Percentiles rank a stretch among this genome's conserved stretches.
Evolutionary conservation across 73 alveolate species (phyloP).

Genomic region (Paramecium tetraurelia): DNA sequence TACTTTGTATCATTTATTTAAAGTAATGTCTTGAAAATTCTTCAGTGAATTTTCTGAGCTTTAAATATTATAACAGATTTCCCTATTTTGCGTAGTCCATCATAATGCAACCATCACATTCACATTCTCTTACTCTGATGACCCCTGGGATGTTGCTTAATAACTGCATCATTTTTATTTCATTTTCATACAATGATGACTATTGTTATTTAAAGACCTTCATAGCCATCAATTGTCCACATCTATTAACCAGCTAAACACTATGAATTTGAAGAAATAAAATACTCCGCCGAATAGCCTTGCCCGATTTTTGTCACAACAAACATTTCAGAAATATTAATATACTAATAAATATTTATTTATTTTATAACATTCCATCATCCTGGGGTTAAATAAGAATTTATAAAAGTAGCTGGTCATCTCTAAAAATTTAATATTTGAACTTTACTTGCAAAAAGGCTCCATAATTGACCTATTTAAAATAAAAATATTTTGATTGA

Average conservation of each 20-base stretch:
- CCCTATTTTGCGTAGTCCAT: slow-evolving; percentile 46
- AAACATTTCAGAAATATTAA: background rate
- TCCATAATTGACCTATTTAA: background rate
- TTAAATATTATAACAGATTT: background rate
- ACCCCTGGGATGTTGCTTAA: background rate
- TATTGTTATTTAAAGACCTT: slow-evolving; percentile 10
- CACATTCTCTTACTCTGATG: background rate
- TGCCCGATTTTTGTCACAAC: background rate
- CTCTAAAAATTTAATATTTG: background rate
- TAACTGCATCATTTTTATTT: background rate
- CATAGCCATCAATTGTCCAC: slow-evolving; percentile 38
- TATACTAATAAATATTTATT: background rate
- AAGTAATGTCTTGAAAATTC: background rate
- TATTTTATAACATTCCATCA: background rate
- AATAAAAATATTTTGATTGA: background rate
- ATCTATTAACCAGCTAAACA: background rate
- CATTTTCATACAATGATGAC: background rate
- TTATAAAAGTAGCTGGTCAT: background rate
- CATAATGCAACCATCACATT: background rate
- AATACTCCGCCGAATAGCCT: slow-evolving; percentile 25
- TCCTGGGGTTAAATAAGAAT: background rate
- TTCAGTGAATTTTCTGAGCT: background rate
- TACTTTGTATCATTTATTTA: background rate
- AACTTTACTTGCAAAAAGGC: background rate
- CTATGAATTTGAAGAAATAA: background rate